Conservation (phyloP, 2,329 filamentous ascomycete genomes). For the Venturia aucupariae region DNA sequence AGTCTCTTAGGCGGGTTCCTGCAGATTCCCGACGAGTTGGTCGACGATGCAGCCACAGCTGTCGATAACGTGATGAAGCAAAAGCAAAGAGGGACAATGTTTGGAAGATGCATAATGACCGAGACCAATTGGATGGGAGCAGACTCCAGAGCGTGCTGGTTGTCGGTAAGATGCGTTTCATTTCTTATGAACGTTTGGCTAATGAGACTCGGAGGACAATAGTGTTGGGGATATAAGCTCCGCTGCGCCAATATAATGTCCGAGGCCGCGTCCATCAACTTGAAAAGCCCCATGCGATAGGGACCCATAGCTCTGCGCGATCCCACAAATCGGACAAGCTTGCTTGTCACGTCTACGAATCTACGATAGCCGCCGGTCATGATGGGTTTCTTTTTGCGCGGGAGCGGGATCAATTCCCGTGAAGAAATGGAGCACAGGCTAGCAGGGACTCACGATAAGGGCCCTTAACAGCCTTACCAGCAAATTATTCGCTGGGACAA, state of each 20-base stretch:
- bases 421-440: too few relatives aligned
- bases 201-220: neutral
- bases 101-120: neutral
- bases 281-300: too few relatives aligned
- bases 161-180: neutral
- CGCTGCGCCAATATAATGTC: too few relatives aligned
- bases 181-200: neutral
- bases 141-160: neutral
- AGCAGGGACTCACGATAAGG: slow-evolving; percentile 14
- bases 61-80: neutral
- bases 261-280: too few relatives aligned
- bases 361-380: too few relatives aligned
- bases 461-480: too few relatives aligned
- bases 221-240: neutral
- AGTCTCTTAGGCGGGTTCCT: neutral
- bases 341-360: too few relatives aligned
- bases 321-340: too few relatives aligned
- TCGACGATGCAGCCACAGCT: neutral
- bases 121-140: neutral
- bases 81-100: neutral
- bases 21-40: neutral
- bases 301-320: too few relatives aligned
- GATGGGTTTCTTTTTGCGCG: too few relatives aligned
- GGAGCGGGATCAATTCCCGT: too few relatives aligned
- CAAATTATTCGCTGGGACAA: too few relatives aligned